Percentiles rank a stretch among this genome's conserved stretches.
phyloP scores from a whole-genome alignment of 163 green algal genomes.

The Chlorella variabilis region DNA sequence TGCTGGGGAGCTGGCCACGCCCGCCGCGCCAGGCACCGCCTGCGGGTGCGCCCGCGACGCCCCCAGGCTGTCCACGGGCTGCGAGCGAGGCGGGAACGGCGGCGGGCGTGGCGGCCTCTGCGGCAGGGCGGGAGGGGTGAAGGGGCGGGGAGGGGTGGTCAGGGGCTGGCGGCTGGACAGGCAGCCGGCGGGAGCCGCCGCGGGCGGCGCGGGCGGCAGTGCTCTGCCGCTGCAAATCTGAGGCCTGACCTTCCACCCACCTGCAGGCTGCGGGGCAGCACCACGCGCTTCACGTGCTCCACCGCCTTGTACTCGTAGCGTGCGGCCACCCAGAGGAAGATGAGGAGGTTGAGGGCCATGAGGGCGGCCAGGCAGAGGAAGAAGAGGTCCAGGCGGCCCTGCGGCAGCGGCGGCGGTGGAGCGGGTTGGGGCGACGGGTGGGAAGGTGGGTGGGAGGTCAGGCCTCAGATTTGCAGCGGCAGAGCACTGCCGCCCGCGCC shows the following conservation, averaged over 20 bases:
- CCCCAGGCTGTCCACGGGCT: constrained; percentile 1
- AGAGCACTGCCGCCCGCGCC: not conserved
- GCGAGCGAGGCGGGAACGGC: not conserved
- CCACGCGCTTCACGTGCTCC: constrained; percentile 45
- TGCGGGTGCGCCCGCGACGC: constrained; percentile 46
- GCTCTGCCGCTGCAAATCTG: not conserved
- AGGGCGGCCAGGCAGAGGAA: constrained; percentile 78
- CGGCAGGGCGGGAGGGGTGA: constrained; percentile 8
- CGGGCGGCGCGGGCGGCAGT: not conserved
- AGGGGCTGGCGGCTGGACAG: not conserved
- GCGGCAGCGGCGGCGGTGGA: not conserved
- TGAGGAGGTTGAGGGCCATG: constrained; percentile 74
- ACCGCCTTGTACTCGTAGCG: constrained; percentile 86
- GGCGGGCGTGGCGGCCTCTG: constrained; percentile 20
- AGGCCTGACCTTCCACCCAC: not conserved
- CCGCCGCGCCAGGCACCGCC: constrained; percentile 15
- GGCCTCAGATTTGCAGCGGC: not conserved
- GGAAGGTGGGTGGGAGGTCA: too few relatives aligned
- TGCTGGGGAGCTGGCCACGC: constrained; percentile 12
- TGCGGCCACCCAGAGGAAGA: constrained; percentile 77
- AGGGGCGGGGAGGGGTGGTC: not conserved
- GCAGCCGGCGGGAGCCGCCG: not conserved
- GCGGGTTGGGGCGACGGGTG: too few relatives aligned
- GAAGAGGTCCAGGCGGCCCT: constrained; percentile 82
- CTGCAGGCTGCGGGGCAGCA: constrained; percentile 6